Evolutionary conservation across 208 protist species (phyloP), one percentile per base, ranked within the genome.

Genomic region (Trypanosoma vivax): DNA sequence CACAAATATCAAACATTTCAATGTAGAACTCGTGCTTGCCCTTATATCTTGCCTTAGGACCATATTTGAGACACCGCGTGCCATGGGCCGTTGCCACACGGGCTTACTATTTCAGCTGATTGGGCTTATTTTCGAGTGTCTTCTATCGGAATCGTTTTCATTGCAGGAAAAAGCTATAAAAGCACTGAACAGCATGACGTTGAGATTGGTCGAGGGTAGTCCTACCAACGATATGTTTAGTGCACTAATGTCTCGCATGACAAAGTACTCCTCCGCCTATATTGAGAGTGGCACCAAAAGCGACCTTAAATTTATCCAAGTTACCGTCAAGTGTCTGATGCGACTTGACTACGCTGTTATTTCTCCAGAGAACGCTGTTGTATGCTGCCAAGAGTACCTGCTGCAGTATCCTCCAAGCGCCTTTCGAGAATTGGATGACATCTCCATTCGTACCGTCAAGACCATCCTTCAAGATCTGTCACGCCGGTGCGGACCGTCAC

Each of bases 261-360:
- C 78, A 27, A 74, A 60, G 61, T 90, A 90, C 73, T 94, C 87
- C 23, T 69, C 74, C 16, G 68, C 70, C 41, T 94, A 94, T 50
- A 73, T 86, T 1, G 59, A 77, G 16, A 76, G 53, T 7, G 67
- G 70, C 14, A 70, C 75, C 34, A 85, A 84, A 51, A 73, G 29
- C 31, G 81, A 91, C 50, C 68, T 90, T 31, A 94, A 91, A 73
- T 94, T 87, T 55, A 83, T 94, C 35, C 81, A 94, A 52, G 81
- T 94, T 13, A 89, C 79, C 16, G 87, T 91, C 18, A 91, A 91
- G 71, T 94, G 87, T 42, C 46, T 90, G n/a, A 88, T 92, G 80
- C 64, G 79, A 35, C 34, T 91, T 2, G 60, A 79, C 29, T 57
- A 87, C 21, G 42, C 76, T 14, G 51, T 67, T 37, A 73, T 94